These are phyloP conservation scores for Penicillium taxi DNA, from an alignment of 495 filamentous ascomycete species.

Conservation along the genomic window DNA sequence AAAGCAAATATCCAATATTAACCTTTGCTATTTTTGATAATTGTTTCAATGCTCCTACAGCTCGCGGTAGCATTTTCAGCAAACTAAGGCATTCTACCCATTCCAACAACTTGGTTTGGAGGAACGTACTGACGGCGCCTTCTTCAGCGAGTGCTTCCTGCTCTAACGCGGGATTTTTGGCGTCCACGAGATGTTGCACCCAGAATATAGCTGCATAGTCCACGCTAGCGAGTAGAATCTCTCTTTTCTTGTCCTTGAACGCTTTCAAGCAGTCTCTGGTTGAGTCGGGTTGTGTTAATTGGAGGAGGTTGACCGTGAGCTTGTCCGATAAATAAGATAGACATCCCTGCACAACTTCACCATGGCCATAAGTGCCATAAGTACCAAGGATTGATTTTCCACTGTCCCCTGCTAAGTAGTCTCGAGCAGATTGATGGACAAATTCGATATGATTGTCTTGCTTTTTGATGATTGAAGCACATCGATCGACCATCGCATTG, in stretches of 20 bases:
- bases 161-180: neutral
- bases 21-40: neutral
- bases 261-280: neutral
- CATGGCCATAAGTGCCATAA: slow-evolving; percentile 10
- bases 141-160: neutral
- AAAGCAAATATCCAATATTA: neutral
- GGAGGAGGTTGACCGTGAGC: slow-evolving; percentile 12
- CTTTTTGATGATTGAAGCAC: slow-evolving; percentile 15
- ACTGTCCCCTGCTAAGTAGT: slow-evolving; percentile 10
- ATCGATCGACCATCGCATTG: slow-evolving; percentile 1
- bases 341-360: slow-evolving; percentile 11
- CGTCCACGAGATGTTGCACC: slow-evolving; percentile 12
- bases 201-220: slow-evolving; percentile 17
- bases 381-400: slow-evolving; percentile 1
- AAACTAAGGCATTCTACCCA: slow-evolving; percentile 22
- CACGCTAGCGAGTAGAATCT: slow-evolving; percentile 8
- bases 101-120: slow-evolving; percentile 14
- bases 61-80: slow-evolving; percentile 7
- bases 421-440: slow-evolving; percentile 16
- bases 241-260: neutral
- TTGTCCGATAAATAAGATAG: slow-evolving; percentile 11
- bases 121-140: slow-evolving; percentile 3
- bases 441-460: slow-evolving; percentile 9
- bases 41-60: neutral
- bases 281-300: slow-evolving; percentile 6